Evolutionary conservation across 169 alveolate genomes (phyloP).

Genomic region (Cryptosporidium canis): DNA sequence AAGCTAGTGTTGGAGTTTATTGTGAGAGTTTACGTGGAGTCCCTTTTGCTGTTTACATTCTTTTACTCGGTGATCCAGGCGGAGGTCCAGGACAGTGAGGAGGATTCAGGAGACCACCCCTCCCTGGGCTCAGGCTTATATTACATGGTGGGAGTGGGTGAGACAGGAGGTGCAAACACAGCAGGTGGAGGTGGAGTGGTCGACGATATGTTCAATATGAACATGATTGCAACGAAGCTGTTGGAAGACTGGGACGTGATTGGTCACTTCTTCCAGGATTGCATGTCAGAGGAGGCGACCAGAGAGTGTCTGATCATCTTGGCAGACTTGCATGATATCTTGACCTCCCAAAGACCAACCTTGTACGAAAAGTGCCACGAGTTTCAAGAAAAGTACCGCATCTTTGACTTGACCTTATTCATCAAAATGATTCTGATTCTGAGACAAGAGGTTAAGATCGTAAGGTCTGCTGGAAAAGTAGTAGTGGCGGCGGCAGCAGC

Average conservation of each 20-base stretch:
- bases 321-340: constrained; percentile 59
- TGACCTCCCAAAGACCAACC: constrained; percentile 28
- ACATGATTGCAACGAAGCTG: constrained; percentile 38
- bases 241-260: constrained; percentile 66
- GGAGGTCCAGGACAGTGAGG: not conserved
- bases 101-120: not conserved
- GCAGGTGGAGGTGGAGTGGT: not conserved
- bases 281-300: constrained; percentile 55
- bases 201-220: not conserved
- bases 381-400: constrained; percentile 56
- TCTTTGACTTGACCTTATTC: constrained; percentile 27
- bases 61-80: constrained; percentile 1
- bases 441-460: not conserved
- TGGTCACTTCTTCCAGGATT: constrained; percentile 65
- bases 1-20: constrained; percentile 32
- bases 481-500: not conserved
- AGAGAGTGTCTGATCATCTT: constrained; percentile 60
- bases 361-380: constrained; percentile 47
- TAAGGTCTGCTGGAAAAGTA: not conserved
- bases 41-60: constrained; percentile 15
- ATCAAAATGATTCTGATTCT: not conserved
- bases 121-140: not conserved
- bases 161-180: too few relatives aligned
- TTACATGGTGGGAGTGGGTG: not conserved
- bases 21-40: constrained; percentile 22